Base-by-base conservation (phyloP, 306 rosid species). In the Casuarina glauca region DNA sequence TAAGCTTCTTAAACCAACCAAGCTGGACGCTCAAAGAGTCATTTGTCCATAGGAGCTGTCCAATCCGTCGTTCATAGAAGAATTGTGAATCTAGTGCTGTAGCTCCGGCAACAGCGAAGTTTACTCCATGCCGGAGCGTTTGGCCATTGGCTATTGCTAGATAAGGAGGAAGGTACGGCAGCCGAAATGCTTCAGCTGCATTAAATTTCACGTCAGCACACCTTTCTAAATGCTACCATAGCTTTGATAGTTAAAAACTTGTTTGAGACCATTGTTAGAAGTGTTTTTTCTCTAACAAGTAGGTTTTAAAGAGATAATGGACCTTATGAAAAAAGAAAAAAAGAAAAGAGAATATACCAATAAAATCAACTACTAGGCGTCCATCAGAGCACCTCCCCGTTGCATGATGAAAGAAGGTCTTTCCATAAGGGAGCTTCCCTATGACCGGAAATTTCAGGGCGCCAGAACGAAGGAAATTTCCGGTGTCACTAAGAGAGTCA, bases 51-150 rank as follows among this genome's bases (percentile, higher is more conserved):
- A 88, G 51, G 74, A 70, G 32, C 1, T 77, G 44, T 45, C 72
- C 88, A 2, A 86, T 43, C 49, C 81, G 76, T 48, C 45, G 72
- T 72, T 61, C 32, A 17, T 9, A 17, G 84, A 91, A 88, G 83
- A 91, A 84, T 41, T 83, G 81, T 43, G 84, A 64, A 41, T 87
- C 91, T 46, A 91, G 86, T 39, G 91, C 94, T 1, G 93, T 88
- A 61, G 94, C 91, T 82, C 97, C 94, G 15, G 93, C 90, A n/a
- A 91, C 94, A 0, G 94, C 97, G 78, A 91, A 91, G 79, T 91
- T 91, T 9, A 88, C 87, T 38, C 97, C 94, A 17, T 38, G 79
- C 35, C 55, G 52, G 7, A 63, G 51, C 61, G 77, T 74, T 70
- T 77, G 80, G 74, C 79, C 88, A 36, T 81, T 68, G 20, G 43